Evolutionary conservation across 2,329 filamentous ascomycete species (phyloP), one percentile per base, ranked within the genome.

Genomic region (Pseudopyrenochaeta lycopersici): DNA sequence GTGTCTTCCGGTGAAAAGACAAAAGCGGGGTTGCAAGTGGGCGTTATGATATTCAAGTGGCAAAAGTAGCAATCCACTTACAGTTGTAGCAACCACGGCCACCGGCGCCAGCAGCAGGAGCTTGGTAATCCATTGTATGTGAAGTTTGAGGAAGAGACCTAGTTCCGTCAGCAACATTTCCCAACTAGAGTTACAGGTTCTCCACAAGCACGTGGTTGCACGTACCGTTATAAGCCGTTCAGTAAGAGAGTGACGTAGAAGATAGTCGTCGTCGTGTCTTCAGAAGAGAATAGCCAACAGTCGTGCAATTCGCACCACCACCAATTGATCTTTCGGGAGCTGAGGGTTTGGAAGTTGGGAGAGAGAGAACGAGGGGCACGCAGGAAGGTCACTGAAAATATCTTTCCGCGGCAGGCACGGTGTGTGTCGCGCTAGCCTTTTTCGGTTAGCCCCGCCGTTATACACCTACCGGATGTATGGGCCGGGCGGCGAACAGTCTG

Each of bases 71-170:
- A 27, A 35, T 44, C 29, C 9, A 74, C 74, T 64, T 71, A 77
- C 74, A 77, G 71, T 77, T 77, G 73, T 76, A 77, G 70, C 74
- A 77, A 62, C 74, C 74, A 58, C 74, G 73, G 64, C 72, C 68
- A 53, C 73, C 72, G 55, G 67, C 70, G 54, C 65, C 70, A 58
- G 67, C 62, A 58, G 63, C 62, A 53, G 66, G 65, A 63, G 72
- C 72, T 60, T 69, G 67, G 62, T 73, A 76, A 52, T 75, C 72
- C 74, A 76, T 76, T 56, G 35, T 64, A 60, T 17, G 42, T 57
- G 48, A 60, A 35, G 54, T 57, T 62, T 50, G 49, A 58, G 53
- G 46, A 62, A 58, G 50, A 49, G 56, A 66, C 55, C 68, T 74
- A 49, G 36, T n/a, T 15, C 33, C 52, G 56, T 72, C 49, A 72